phyloP scores from a whole-genome alignment of 108 stramenopile species.

The Cyclotella kingstonii region DNA sequence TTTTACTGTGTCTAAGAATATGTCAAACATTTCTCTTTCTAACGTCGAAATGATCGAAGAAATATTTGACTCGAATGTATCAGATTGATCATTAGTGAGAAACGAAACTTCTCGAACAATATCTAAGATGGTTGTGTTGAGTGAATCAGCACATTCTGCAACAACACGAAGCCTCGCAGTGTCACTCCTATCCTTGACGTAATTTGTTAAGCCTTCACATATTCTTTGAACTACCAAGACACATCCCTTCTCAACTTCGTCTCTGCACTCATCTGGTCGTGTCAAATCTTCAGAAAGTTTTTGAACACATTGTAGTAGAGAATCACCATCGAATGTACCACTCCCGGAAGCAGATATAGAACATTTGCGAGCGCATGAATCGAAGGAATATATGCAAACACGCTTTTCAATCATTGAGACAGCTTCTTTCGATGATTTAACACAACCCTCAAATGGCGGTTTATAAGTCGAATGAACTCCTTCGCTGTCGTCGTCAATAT shows the following conservation, averaged over 20 bases:
- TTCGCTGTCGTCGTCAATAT: constrained; percentile 20
- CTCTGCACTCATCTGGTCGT: constrained; percentile 70
- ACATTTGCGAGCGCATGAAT: constrained; percentile 77
- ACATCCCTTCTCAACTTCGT: constrained; percentile 84
- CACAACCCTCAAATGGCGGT: constrained; percentile 67
- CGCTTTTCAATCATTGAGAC: constrained; percentile 79
- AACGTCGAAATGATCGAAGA: constrained; percentile 68
- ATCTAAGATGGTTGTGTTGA: constrained; percentile 64
- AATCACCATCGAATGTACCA: constrained; percentile 81
- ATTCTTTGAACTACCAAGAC: constrained; percentile 76
- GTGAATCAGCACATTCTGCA: constrained; percentile 83
- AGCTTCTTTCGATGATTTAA: constrained; percentile 61
- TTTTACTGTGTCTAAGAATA: constrained; percentile 75
- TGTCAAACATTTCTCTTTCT: constrained; percentile 85
- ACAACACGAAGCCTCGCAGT: constrained; percentile 81
- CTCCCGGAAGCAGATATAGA: constrained; percentile 76
- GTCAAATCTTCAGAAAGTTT: constrained; percentile 79
- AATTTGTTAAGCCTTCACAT: constrained; percentile 81
- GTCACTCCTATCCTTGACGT: constrained; percentile 83
- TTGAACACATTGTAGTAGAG: constrained; percentile 63
- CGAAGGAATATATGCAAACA: constrained; percentile 87
- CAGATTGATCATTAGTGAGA: constrained; percentile 58
- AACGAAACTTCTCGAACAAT: constrained; percentile 74
- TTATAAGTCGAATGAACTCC: constrained; percentile 28
- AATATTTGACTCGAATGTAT: constrained; percentile 72